Base-by-base conservation (phyloP, 2,329 filamentous ascomycete genomes). In the Lachnellula occidentalis region DNA sequence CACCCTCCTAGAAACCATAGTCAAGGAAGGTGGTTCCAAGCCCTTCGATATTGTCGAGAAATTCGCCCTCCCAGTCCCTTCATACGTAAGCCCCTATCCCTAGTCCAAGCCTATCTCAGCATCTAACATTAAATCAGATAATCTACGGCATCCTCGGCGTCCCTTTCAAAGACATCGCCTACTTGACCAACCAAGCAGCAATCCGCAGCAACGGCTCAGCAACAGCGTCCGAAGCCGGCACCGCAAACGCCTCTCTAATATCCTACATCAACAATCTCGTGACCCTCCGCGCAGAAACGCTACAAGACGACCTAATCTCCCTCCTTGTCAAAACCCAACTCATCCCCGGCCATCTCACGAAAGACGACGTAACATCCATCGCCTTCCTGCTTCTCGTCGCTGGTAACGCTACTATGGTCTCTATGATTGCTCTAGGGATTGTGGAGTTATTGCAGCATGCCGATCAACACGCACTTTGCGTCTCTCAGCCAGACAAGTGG, bases 331-430 rank as follows among this genome's bases (percentile, higher is more conserved):
- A n/a, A 11, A 53, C 56, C 53, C 61, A 64, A 56, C 58, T 70
- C 43, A 64, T 61, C 11, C 65, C 64, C 3, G 69, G 70, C 3
- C 56, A 70, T 52, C 59, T 73, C 17, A 50, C 61, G 12, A 65
- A 64, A 53, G 56, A 53, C n/a, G 59, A 63, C 47, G 59, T 60
- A 4, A 49, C 78, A 1, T 74, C 77, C 53, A 76, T 78, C 46
- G 74, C 76, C 0, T 78, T 79, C 61, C 64, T 79, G 7, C 67
- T 78, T 5, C 70, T 79, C 1, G 76, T 78, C 1, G 76, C 77
- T 0, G 76, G 76, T 2, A 80, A 79, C 37, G 77, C 76, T 0
- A 78, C 77, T 0, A 76, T 78, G 73, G 72, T 78, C 4, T 78
- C 73, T 61, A 78, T 76, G 72, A 78, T 78, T 53, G 69, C 71